Evolutionary conservation across 2,329 filamentous ascomycete species (phyloP).

Genomic region (Trichoderma semiorbis): DNA sequence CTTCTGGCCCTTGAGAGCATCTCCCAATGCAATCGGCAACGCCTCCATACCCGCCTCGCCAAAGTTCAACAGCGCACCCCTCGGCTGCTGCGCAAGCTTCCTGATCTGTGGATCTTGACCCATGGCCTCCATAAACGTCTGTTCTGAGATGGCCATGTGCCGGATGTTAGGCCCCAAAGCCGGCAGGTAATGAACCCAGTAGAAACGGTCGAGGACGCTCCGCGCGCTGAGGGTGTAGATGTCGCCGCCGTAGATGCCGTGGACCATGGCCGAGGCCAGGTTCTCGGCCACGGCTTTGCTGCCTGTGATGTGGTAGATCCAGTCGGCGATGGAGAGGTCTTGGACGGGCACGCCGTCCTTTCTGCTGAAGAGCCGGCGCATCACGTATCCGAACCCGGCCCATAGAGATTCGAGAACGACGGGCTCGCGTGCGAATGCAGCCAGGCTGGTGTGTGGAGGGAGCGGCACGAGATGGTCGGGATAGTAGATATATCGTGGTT

Average conservation of each 20-base stretch:
- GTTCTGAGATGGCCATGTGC: slow-evolving; percentile 32
- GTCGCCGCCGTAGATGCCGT: slow-evolving; percentile 92
- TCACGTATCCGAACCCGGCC: slow-evolving; percentile 27
- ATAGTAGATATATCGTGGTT: slow-evolving; percentile 76
- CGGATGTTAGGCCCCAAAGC: slow-evolving; percentile 40
- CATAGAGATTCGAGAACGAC: slow-evolving; percentile 33
- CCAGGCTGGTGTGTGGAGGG: slow-evolving; percentile 29
- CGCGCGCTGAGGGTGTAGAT: slow-evolving; percentile 74
- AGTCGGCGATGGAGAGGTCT: slow-evolving; percentile 38
- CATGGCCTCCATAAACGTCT: slow-evolving; percentile 28
- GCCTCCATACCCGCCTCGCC: slow-evolving; percentile 58
- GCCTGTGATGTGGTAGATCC: slow-evolving; percentile 32
- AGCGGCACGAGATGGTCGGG: slow-evolving; percentile 61
- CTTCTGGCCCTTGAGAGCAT: slow-evolving; percentile 45
- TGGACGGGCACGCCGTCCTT: slow-evolving; percentile 22
- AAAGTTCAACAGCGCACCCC: slow-evolving; percentile 35
- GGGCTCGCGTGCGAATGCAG: slow-evolving; percentile 30
- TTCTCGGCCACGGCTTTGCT: slow-evolving; percentile 58
- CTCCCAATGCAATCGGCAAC: slow-evolving; percentile 53
- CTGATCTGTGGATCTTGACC: slow-evolving; percentile 30
- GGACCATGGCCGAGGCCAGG: slow-evolving; percentile 68
- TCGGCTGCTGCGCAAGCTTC: slow-evolving; percentile 31
- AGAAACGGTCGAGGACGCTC: slow-evolving; percentile 44
- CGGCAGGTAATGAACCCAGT: slow-evolving; percentile 31
- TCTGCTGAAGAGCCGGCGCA: slow-evolving; percentile 23